phyloP scores from a whole-genome alignment of 2,329 filamentous ascomycete species.

The Geosmithia flava region DNA sequence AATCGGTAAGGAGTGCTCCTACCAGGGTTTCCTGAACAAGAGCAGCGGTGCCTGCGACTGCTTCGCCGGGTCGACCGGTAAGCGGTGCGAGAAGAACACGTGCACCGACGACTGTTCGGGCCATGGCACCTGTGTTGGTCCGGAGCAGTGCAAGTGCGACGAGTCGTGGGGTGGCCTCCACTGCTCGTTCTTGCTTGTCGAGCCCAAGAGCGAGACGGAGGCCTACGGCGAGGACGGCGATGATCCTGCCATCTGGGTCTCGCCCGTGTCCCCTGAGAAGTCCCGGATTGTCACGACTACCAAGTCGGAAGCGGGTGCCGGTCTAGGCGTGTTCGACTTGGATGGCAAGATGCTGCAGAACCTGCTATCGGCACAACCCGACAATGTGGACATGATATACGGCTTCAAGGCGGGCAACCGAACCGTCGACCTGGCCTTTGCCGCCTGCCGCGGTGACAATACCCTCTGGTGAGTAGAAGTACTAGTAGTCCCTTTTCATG shows the following conservation, averaged over 20 bases:
- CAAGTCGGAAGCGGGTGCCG: slow-evolving; percentile 34
- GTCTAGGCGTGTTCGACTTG: slow-evolving; percentile 35
- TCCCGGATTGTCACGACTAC: slow-evolving; percentile 40
- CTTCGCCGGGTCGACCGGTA: slow-evolving; percentile 28
- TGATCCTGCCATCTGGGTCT: slow-evolving; percentile 36
- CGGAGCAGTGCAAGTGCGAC: slow-evolving; percentile 27
- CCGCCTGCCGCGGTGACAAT: slow-evolving; percentile 36
- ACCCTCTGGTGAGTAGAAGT: slow-evolving; percentile 40
- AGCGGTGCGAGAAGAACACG: slow-evolving; percentile 18
- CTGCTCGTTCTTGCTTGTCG: slow-evolving; percentile 29
- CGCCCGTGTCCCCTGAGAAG: slow-evolving; percentile 20
- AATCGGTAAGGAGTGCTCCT: slow-evolving; percentile 19
- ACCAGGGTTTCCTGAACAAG: slow-evolving; percentile 23
- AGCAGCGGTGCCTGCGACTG: slow-evolving; percentile 21
- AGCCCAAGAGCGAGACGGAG: slow-evolving; percentile 28
- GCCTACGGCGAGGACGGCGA: slow-evolving; percentile 30
- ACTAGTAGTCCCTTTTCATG: accelerated
- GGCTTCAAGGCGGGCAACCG: slow-evolving; percentile 28
- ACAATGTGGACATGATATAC: slow-evolving; percentile 43
- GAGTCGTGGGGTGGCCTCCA: slow-evolving; percentile 29
- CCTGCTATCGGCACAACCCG: slow-evolving; percentile 31
- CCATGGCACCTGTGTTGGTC: slow-evolving; percentile 25
- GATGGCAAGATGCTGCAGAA: slow-evolving; percentile 32
- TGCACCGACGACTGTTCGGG: slow-evolving; percentile 27
- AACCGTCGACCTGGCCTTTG: slow-evolving; percentile 33